Conservation (phyloP, 306 rosid species). For the Psophocarpus tetragonolobus region DNA sequence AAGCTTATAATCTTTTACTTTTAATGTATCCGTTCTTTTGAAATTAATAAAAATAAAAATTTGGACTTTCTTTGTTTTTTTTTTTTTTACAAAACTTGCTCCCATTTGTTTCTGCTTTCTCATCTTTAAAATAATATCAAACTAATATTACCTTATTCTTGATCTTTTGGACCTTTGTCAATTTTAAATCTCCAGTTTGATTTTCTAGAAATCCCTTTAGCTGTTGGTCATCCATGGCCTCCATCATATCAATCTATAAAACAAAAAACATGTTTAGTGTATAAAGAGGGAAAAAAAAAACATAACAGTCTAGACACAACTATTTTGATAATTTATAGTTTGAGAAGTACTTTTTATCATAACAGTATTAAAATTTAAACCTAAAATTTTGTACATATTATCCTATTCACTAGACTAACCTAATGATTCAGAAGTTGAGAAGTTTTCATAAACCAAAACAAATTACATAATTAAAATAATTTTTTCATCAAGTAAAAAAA, state of each 20-base stretch:
- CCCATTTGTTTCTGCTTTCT: neutral
- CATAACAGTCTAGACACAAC: neutral
- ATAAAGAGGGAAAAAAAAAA: neutral
- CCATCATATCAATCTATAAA: constrained; percentile 37
- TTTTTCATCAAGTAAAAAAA: too few relatives aligned
- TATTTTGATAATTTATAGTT: neutral
- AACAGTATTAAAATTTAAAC: too few relatives aligned
- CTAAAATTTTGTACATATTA: too few relatives aligned
- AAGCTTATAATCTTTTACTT: too few relatives aligned
- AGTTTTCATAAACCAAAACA: too few relatives aligned
- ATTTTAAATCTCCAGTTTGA: constrained; percentile 12
- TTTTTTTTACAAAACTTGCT: neutral
- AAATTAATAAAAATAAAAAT: too few relatives aligned
- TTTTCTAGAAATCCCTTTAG: constrained; percentile 24
- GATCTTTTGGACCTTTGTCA: neutral
- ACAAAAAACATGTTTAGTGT: neutral
- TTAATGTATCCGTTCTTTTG: too few relatives aligned
- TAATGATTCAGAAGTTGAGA: too few relatives aligned
- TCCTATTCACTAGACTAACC: too few relatives aligned
- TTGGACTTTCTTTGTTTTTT: too few relatives aligned
- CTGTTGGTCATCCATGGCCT: constrained; percentile 33
- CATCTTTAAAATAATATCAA: neutral
- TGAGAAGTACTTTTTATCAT: neutral
- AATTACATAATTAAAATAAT: neutral
- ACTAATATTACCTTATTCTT: constrained; percentile 32